Evolutionary conservation across 257 asterid genomes (phyloP), one percentile per base, ranked within the genome.

Genomic region (Hygrophila difformis): DNA sequence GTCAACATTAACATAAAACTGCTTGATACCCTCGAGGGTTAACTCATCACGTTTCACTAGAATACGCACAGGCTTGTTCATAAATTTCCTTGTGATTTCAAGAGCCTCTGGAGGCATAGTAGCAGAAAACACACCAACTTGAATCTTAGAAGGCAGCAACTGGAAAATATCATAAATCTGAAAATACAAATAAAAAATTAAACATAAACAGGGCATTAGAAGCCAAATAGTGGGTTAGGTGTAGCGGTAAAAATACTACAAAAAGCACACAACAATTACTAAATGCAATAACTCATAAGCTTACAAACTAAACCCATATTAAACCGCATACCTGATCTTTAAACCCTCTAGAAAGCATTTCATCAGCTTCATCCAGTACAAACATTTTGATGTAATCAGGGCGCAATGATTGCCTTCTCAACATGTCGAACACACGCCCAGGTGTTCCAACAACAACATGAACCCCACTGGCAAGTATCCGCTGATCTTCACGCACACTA

Each of bases 371-470:
- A 39, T 75, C 84, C 61, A 75, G 42, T 39, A 75, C 79, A 53
- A 75, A 75, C 84, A 75, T 76, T 49, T 76, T 76, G 59, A 76
- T 76, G 71, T 68, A 57, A 54, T 76, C 81, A 2, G 85, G 71
- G 24, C 81, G 77, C 12, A 74, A 71, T 0, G 77, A 74, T 49
- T 74, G 77, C 67, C 81, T 65, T 42, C 77, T 56, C 69, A 74
- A 33, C 81, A 73, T 73, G 61, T 68, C 81, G 42, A 73, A 73
- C 51, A 73, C 81, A 57, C 81, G 76, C 12, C 85, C 85, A 1
- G 85, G 85, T n/a, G 85, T 76, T 33, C 85, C 85, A 47, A 76
- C 85, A 41, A 76, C 81, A 1, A 76, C 85, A 45, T 76, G 85
- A 14, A 76, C 85, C 26, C 85, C 85, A 28, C 71, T 69, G 49